phyloP scores from a whole-genome alignment of 106 monocot species.

The Dendrobium chrysotoxum region DNA sequence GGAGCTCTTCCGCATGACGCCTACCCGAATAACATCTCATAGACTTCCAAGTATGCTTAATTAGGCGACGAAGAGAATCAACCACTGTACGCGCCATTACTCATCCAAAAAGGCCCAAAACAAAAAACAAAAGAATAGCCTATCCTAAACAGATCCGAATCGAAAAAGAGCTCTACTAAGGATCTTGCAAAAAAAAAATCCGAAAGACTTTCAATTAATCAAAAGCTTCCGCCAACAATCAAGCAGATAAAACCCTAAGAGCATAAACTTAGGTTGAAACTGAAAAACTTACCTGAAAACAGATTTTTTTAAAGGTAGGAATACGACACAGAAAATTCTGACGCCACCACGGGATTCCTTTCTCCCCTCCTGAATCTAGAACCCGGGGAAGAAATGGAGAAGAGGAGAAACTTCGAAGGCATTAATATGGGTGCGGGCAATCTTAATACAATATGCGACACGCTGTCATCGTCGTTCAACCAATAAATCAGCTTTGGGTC shows the following conservation, averaged over 20 bases:
- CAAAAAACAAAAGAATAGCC: neutral
- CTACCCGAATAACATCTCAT: neutral
- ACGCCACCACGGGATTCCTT: neutral
- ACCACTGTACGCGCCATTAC: constrained; percentile 1
- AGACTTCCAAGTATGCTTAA: neutral
- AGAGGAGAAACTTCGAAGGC: neutral
- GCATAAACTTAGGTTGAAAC: neutral
- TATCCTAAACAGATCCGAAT: neutral
- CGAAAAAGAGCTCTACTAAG: neutral
- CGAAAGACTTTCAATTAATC: neutral
- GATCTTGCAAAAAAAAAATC: neutral
- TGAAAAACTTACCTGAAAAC: neutral
- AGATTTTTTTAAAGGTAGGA: neutral
- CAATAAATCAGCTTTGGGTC: no score
- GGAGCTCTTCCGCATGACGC: neutral
- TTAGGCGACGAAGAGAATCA: neutral
- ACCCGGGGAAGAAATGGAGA: neutral
- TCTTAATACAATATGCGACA: neutral
- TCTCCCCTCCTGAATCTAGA: constrained; percentile 1
- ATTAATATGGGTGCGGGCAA: neutral
- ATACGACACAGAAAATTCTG: neutral
- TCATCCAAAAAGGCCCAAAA: neutral
- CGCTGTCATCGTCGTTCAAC: neutral
- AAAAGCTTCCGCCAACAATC: neutral
- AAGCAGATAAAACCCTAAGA: neutral